Conservation (phyloP, 2,329 filamentous ascomycete species). For the Penicillium sp. region DNA sequence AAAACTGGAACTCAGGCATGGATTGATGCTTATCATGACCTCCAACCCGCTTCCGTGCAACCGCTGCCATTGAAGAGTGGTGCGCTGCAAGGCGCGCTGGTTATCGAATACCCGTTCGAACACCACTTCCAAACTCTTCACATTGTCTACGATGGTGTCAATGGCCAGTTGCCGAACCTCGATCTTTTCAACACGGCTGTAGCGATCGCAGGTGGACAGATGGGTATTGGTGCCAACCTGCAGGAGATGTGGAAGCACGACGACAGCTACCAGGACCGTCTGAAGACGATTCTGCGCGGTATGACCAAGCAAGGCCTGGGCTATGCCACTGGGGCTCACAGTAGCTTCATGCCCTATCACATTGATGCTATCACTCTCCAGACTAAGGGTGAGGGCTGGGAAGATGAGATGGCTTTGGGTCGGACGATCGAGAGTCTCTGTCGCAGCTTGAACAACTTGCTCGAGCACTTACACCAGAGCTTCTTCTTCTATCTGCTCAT, state of each 20-base stretch:
- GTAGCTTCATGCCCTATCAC: slow-evolving; percentile 95
- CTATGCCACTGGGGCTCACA: slow-evolving; percentile 86
- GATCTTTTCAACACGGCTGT: slow-evolving; percentile 95
- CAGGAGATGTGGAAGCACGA: slow-evolving; percentile 82
- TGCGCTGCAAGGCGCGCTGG: slow-evolving; percentile 86
- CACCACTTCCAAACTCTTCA: slow-evolving; percentile 85
- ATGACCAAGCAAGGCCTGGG: slow-evolving; percentile 92
- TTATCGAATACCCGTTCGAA: slow-evolving; percentile 89
- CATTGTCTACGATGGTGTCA: slow-evolving; percentile 91
- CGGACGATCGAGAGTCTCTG: slow-evolving; percentile 87
- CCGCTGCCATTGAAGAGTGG: slow-evolving; percentile 87
- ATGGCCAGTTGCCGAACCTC: slow-evolving; percentile 92
- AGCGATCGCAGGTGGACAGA: slow-evolving; percentile 83
- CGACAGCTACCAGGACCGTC: slow-evolving; percentile 76
- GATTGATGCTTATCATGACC: slow-evolving; percentile 96
- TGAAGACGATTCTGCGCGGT: slow-evolving; percentile 85
- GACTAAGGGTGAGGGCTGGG: slow-evolving; percentile 88
- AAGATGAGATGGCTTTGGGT: slow-evolving; percentile 96
- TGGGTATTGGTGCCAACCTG: slow-evolving; percentile 81
- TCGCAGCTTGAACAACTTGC: slow-evolving; percentile 89
- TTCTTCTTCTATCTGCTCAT: slow-evolving; percentile 99
- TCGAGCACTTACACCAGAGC: slow-evolving; percentile 96
- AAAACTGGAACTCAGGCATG: slow-evolving; percentile 90
- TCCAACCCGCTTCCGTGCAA: slow-evolving; percentile 72
- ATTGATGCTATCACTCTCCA: slow-evolving; percentile 94